These are phyloP conservation scores for Tylopilus orsonianus DNA, from an alignment of 1,284 basidiomycete genomes.

Conservation along the genomic window DNA sequence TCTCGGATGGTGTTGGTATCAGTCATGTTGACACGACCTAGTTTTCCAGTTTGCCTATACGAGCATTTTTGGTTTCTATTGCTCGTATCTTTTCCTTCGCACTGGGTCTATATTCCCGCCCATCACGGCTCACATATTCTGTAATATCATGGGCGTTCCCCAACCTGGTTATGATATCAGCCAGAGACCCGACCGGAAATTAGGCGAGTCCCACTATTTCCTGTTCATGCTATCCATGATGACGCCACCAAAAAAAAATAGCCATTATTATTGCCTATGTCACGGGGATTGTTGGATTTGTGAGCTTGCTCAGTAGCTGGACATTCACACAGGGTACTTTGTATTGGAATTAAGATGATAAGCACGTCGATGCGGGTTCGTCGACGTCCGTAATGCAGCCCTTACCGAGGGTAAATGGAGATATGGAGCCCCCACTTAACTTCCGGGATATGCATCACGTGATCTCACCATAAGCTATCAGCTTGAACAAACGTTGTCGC, in stretches of 20 bases:
- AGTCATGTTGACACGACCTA: conserved; percentile 33
- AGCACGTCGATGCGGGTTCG: conserved; percentile 14
- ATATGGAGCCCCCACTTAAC: background rate
- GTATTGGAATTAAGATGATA: conserved; percentile 35
- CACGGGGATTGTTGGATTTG: conserved; percentile 48
- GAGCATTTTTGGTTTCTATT: conserved; percentile 89
- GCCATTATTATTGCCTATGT: conserved; percentile 48
- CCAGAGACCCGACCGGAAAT: conserved; percentile 37
- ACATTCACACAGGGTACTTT: conserved; percentile 35
- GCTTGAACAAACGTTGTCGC: conserved; percentile 19
- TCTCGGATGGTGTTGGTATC: background rate
- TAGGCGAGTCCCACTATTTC: conserved; percentile 32
- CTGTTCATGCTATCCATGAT: conserved; percentile 9
- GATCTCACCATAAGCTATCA: conserved; percentile 6
- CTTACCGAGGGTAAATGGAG: conserved; percentile 5
- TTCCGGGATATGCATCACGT: conserved; percentile 15
- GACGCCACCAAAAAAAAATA: conserved; percentile 23
- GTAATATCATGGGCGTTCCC: conserved; percentile 94
- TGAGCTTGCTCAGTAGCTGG: conserved; percentile 32
- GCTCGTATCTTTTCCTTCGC: conserved; percentile 82
- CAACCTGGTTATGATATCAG: conserved; percentile 39
- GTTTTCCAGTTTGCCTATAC: conserved; percentile 90
- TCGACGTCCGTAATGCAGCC: conserved; percentile 1
- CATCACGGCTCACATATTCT: conserved; percentile 81
- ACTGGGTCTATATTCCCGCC: conserved; percentile 67